Conservation (phyloP, 1,284 basidiomycete genomes). For the Butyriboletus appendiculatus region DNA sequence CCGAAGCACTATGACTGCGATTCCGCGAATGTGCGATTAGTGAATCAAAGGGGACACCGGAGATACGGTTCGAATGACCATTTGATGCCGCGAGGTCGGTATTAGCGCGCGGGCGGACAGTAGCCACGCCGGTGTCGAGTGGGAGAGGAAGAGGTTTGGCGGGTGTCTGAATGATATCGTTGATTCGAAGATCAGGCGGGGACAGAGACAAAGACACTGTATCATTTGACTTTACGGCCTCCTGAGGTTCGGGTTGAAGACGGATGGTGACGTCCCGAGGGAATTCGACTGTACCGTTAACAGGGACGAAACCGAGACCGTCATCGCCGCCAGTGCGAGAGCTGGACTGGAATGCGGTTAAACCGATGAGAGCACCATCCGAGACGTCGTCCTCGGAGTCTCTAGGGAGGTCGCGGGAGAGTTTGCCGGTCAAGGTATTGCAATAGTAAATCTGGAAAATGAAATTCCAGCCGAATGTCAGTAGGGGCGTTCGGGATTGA, state of each 20-base stretch:
- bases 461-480: background rate
- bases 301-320: constrained; percentile 11
- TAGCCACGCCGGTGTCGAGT: background rate
- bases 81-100: constrained; percentile 22
- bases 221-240: background rate
- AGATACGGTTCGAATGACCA: constrained; percentile 8
- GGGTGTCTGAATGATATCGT: background rate
- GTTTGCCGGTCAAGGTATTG: constrained; percentile 33
- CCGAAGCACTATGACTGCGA: constrained; percentile 19
- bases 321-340: constrained; percentile 8
- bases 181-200: background rate
- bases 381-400: constrained; percentile 27
- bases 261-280: background rate
- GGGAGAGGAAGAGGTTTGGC: constrained; percentile 10
- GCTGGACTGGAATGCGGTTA: constrained; percentile 17
- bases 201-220: constrained; percentile 1
- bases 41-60: constrained; percentile 8
- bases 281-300: background rate
- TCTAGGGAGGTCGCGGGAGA: constrained; percentile 30
- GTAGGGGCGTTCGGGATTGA: background rate
- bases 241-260: background rate
- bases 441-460: constrained; percentile 31
- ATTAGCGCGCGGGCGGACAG: constrained; percentile 24
- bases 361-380: constrained; percentile 14
- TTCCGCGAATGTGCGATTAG: constrained; percentile 14